Conservation (phyloP, 139 green algal species). For the Picochlorum costavermella region DNA sequence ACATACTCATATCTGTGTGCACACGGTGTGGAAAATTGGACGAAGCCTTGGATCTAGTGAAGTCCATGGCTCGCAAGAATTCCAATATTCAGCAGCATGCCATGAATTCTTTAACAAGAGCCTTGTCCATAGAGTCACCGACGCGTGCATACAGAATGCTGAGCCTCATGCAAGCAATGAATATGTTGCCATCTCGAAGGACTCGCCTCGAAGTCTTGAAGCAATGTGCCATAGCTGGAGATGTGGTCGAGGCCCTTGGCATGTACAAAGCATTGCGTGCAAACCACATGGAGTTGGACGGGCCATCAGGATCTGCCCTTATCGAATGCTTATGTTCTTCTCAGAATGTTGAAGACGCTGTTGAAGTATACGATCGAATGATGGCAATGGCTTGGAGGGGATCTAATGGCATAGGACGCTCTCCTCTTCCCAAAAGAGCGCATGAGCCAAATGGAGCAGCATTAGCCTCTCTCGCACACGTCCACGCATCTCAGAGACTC, state of each 20-base stretch:
- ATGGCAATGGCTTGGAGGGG: conserved; percentile 16
- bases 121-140: conserved; percentile 15
- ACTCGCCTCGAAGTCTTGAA: conserved; percentile 39
- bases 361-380: conserved; percentile 42
- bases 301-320: conserved; percentile 31
- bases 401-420: neutral
- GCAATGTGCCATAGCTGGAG: conserved; percentile 23
- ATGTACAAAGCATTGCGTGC: conserved; percentile 16
- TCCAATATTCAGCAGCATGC: conserved; percentile 38
- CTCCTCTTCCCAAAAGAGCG: conserved; percentile 18
- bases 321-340: conserved; percentile 42
- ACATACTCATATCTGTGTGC: conserved; percentile 47
- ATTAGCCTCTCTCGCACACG: conserved; percentile 28
- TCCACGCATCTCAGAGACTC: conserved; percentile 14
- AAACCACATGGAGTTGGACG: conserved; percentile 18
- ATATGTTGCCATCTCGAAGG: conserved; percentile 13
- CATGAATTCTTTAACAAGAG: conserved; percentile 44
- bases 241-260: conserved; percentile 7
- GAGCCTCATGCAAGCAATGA: conserved; percentile 34
- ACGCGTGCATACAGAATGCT: conserved; percentile 42
- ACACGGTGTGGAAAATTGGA: conserved; percentile 35
- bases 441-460: conserved; percentile 27
- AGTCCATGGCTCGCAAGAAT: conserved; percentile 37
- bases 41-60: conserved; percentile 53
- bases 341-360: conserved; percentile 20